A percentile compares a stretch with the other conserved stretches of the same genome.
These are phyloP conservation scores for Haematococcus sp. DNA, from an alignment of 139 green algal genomes.

Conservation along the genomic window DNA sequence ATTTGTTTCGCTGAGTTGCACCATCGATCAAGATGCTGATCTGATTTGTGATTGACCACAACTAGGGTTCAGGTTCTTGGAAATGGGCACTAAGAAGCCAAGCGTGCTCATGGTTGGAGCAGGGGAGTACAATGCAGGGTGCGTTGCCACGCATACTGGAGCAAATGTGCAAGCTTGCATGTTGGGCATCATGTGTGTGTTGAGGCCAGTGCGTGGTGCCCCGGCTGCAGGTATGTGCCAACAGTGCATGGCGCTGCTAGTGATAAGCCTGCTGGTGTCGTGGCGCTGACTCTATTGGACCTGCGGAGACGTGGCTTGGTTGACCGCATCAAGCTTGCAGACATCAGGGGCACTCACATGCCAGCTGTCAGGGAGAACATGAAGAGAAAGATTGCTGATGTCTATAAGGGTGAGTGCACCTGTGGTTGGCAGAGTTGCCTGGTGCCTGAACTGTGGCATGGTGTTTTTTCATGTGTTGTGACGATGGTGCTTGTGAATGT, in stretches of 20 bases:
- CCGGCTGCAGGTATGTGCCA: constrained; percentile 33
- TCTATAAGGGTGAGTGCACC: constrained; percentile 31
- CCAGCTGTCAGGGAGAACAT: constrained; percentile 40
- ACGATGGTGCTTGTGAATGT: too few species aligned
- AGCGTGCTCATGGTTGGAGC: constrained; percentile 42
- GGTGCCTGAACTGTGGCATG: too few species aligned
- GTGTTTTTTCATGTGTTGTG: too few species aligned
- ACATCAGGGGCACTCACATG: constrained; percentile 44
- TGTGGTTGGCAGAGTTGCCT: too few species aligned
- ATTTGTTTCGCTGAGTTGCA: too few species aligned
- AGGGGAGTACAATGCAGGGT: constrained; percentile 58
- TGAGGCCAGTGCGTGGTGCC: too few species aligned
- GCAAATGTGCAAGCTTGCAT: too few species aligned
- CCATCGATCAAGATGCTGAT: too few species aligned
- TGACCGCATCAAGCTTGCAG: constrained; percentile 41
- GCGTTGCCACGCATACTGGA: not conserved
- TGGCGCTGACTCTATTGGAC: constrained; percentile 52
- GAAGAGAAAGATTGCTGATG: constrained; percentile 36
- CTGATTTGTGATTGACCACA: too few species aligned
- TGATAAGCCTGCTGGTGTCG: constrained; percentile 59
- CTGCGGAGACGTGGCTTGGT: constrained; percentile 43
- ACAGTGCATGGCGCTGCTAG: constrained; percentile 44
- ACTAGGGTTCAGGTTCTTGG: too few species aligned
- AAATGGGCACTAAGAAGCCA: too few species aligned
- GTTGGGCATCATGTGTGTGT: too few species aligned